phyloP scores from a whole-genome alignment of 805 yeast species.

The Lachancea meyersii region DNA sequence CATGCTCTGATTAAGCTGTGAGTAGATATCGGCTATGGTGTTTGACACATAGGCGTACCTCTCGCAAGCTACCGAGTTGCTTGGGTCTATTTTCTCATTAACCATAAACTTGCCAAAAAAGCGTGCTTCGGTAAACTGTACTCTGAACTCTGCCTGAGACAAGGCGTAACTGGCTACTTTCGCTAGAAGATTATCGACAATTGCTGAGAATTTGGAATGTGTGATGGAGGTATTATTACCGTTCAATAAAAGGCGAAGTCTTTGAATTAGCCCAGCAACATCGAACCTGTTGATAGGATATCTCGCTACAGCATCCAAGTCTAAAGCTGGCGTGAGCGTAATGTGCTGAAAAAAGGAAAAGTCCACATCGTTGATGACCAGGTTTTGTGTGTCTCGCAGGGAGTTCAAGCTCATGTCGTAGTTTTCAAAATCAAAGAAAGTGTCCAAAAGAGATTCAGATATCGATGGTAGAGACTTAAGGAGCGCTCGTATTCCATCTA shows the following conservation, averaged over 20 bases:
- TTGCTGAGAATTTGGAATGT: conserved; percentile 11
- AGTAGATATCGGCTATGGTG: conserved; percentile 34
- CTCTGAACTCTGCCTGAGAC: conserved; percentile 5
- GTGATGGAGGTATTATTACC: conserved; percentile 22
- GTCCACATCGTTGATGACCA: conserved; percentile 16
- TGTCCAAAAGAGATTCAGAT: conserved; percentile 7
- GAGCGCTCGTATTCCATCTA: conserved; percentile 14
- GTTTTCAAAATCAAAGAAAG: conserved; percentile 19
- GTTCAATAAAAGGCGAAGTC: conserved; percentile 32
- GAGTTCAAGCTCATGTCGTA: conserved; percentile 14
- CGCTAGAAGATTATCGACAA: conserved; percentile 36
- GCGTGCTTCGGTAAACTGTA: conserved; percentile 15
- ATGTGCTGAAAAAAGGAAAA: conserved; percentile 35
- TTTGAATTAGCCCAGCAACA: conserved; percentile 39
- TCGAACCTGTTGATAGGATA: conserved; percentile 45
- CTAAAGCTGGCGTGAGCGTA: conserved; percentile 27
- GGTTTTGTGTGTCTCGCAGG: conserved; percentile 13
- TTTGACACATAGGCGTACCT: conserved; percentile 29
- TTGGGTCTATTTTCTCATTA: neutral
- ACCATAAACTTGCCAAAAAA: conserved; percentile 31
- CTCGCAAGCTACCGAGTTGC: conserved; percentile 12
- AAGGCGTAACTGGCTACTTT: conserved; percentile 40
- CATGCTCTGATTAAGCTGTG: conserved; percentile 22
- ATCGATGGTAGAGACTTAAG: conserved; percentile 10
- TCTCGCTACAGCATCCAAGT: conserved; percentile 28